phyloP scores from a whole-genome alignment of 2,329 filamentous ascomycete genomes.

The Phialemoniopsis sp. region DNA sequence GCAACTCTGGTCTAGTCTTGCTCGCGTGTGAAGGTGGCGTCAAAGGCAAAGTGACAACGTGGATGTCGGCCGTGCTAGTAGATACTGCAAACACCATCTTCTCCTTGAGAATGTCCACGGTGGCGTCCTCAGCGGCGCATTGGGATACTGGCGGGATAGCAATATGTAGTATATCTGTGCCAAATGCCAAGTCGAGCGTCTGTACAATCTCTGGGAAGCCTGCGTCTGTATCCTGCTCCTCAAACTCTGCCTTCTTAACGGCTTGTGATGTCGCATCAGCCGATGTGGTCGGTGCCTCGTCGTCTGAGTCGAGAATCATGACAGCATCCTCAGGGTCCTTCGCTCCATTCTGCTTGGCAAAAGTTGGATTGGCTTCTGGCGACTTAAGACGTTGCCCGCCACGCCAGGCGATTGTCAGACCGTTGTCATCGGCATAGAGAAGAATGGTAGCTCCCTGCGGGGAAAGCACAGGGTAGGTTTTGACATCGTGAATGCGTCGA shows the following conservation, averaged over 20 bases:
- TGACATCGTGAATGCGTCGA: constrained; percentile 54
- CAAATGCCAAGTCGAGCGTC: constrained; percentile 57
- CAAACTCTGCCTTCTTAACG: constrained; percentile 38
- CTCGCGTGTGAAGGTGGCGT: constrained; percentile 58
- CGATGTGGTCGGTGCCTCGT: constrained; percentile 31
- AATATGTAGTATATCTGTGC: constrained; percentile 50
- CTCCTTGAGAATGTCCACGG: constrained; percentile 45
- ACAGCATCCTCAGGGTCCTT: constrained; percentile 41
- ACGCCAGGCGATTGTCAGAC: constrained; percentile 57
- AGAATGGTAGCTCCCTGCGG: constrained; percentile 61
- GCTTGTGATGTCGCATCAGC: no score
- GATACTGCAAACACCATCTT: constrained; percentile 57
- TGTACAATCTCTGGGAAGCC: constrained; percentile 51
- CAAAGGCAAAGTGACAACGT: constrained; percentile 54
- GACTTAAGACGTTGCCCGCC: constrained; percentile 57
- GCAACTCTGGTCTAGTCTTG: constrained; percentile 51
- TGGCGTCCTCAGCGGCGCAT: constrained; percentile 42
- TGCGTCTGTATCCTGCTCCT: constrained; percentile 32
- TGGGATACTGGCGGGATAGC: constrained; percentile 50
- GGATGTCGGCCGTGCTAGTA: constrained; percentile 53
- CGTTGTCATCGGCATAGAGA: constrained; percentile 61
- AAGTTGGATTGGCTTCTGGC: constrained; percentile 7
- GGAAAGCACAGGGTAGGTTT: constrained; percentile 57
- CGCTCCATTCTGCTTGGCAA: constrained; percentile 47
- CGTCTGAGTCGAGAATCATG: constrained; percentile 62